Evolutionary conservation across 1,284 basidiomycete genomes (phyloP).

Genomic region (Melampsora americana): DNA sequence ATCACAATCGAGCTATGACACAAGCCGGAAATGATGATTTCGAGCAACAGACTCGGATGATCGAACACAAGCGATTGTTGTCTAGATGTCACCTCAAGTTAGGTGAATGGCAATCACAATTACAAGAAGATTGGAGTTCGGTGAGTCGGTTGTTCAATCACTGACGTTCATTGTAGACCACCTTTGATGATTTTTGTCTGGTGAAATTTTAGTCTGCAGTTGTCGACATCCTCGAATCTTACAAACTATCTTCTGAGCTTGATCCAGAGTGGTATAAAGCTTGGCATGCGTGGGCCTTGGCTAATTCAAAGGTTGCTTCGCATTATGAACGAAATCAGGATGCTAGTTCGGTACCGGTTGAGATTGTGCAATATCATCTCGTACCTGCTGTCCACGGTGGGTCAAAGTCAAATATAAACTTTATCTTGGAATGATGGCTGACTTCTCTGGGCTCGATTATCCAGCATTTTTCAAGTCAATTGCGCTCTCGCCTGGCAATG

Average conservation of each 20-base stretch:
- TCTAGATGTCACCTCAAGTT: conserved; percentile 96
- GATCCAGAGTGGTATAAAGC: conserved; percentile 97
- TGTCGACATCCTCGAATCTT: conserved; percentile 77
- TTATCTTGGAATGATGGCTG: background rate
- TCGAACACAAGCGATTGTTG: conserved; percentile 80
- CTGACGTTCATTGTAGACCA: conserved; percentile 16
- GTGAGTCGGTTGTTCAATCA: conserved; percentile 57
- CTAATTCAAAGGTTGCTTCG: conserved; percentile 92
- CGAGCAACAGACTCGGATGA: conserved; percentile 63
- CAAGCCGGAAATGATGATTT: conserved; percentile 52
- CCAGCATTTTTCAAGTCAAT: conserved; percentile 94
- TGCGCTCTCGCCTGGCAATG: conserved; percentile 80
- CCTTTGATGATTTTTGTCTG: conserved; percentile 35
- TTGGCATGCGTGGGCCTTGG: conserved; percentile 97
- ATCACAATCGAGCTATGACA: conserved; percentile 60
- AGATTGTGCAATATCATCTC: conserved; percentile 75
- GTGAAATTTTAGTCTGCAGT: conserved; percentile 64
- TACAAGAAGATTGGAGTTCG: conserved; percentile 73
- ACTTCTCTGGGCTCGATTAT: conserved; percentile 4
- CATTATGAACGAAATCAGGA: conserved; percentile 67
- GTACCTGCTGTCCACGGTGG: conserved; percentile 89
- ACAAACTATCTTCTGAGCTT: conserved; percentile 82
- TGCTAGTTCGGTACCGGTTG: conserved; percentile 66
- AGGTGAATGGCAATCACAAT: conserved; percentile 83
- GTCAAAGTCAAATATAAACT: conserved; percentile 43